These are phyloP conservation scores for Ogataea thermomethanolica DNA, from an alignment of 805 yeast genomes.

Conservation along the genomic window DNA sequence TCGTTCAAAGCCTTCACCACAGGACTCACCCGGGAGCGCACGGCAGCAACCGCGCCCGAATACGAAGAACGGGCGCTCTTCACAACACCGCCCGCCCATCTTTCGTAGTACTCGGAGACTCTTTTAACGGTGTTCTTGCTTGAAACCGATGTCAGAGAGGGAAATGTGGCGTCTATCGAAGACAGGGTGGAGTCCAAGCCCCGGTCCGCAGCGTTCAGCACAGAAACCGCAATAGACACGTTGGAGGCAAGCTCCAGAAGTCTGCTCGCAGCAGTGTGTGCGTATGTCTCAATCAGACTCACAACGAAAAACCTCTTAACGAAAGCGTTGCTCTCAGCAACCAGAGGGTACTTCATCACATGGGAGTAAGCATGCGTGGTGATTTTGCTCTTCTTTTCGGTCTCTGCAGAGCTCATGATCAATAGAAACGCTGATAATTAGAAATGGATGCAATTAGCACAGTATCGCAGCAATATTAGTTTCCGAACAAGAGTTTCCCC, in stretches of 20 bases:
- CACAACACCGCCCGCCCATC: conserved; percentile 9
- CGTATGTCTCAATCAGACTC: conserved; percentile 17
- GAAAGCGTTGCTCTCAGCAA: conserved; percentile 23
- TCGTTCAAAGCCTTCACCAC: conserved; percentile 30
- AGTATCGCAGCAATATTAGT: too few species aligned
- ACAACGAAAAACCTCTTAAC: conserved; percentile 18
- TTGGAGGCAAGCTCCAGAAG: conserved; percentile 16
- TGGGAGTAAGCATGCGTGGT: conserved; percentile 24
- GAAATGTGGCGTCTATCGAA: conserved; percentile 30
- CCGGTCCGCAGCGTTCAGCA: conserved; percentile 25
- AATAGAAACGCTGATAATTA: neutral
- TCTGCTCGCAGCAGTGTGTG: conserved; percentile 11
- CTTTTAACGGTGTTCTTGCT: conserved; percentile 14
- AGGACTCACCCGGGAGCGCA: conserved; percentile 23
- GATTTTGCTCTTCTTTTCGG: conserved; percentile 12
- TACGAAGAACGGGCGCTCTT: conserved; percentile 13
- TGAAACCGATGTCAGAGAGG: conserved; percentile 27
- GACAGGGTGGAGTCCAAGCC: conserved; percentile 21
- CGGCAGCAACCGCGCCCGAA: conserved; percentile 8
- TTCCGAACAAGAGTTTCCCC: too few species aligned
- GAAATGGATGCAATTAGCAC: too few species aligned
- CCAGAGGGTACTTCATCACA: conserved; percentile 31
- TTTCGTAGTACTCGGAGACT: conserved; percentile 10
- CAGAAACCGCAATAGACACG: conserved; percentile 18
- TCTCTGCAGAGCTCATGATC: conserved; percentile 10